A percentile compares a stretch with the other conserved stretches of the same genome.
These are phyloP conservation scores for Schrenkiella parvula DNA, from an alignment of 345 rosid genomes.

Conservation along the genomic window DNA sequence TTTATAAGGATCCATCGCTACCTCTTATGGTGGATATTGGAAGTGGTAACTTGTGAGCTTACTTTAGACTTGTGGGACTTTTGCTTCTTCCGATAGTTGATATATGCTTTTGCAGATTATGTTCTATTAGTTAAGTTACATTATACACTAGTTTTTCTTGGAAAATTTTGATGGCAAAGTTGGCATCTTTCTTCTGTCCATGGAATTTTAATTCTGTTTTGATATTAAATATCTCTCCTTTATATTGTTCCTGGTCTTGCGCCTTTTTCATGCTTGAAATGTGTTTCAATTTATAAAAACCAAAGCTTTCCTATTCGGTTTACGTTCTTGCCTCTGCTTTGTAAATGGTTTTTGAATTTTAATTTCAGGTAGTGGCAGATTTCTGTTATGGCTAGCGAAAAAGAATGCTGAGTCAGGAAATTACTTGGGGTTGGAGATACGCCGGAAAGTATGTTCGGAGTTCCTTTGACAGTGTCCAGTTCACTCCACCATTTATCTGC, in stretches of 20 bases:
- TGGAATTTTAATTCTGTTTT: background rate
- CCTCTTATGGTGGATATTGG: constrained; percentile 98
- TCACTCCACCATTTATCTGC: constrained; percentile 26
- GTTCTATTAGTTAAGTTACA: background rate
- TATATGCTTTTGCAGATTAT: background rate
- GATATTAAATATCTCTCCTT: background rate
- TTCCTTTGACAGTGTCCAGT: constrained; percentile 30
- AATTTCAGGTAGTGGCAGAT: constrained; percentile 86
- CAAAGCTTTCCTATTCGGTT: background rate
- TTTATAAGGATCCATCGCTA: constrained; percentile 67
- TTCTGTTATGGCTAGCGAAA: constrained; percentile 85
- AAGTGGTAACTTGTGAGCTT: constrained; percentile 59
- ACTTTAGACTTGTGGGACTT: constrained; percentile 9
- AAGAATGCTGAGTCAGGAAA: constrained; percentile 47
- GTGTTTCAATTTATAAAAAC: background rate
- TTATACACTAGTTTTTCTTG: background rate
- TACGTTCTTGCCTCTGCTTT: background rate
- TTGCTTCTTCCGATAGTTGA: background rate
- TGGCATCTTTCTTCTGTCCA: background rate
- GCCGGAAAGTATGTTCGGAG: constrained; percentile 58
- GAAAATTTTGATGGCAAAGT: background rate
- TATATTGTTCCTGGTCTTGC: background rate
- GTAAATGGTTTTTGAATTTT: background rate
- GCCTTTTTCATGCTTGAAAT: background rate
- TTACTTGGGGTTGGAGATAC: constrained; percentile 89